A percentile compares a stretch with the other conserved stretches of the same genome.
Evolutionary conservation across 2,329 filamentous ascomycete genomes (phyloP).

Genomic region (Aspergillus fumigatus): DNA sequence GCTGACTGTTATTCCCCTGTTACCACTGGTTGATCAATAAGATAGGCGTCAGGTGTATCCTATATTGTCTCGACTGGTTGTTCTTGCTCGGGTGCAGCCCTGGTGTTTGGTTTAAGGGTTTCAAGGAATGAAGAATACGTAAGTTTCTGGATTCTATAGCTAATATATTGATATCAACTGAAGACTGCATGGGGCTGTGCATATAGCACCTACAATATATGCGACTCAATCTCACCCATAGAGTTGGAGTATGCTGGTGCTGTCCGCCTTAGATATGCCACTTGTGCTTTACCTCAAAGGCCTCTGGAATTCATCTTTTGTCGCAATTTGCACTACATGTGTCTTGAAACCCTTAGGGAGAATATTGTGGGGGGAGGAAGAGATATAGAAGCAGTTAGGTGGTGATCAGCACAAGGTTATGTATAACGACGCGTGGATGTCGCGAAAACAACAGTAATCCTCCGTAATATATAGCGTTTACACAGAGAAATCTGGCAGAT

Average conservation of each 20-base stretch:
- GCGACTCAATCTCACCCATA: neutral
- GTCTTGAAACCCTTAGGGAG: too few species aligned
- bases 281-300: neutral
- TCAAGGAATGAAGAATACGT: neutral
- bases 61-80: neutral
- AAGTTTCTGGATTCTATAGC: neutral
- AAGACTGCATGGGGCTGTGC: neutral
- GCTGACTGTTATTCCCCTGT: neutral
- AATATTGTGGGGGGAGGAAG: too few species aligned
- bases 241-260: neutral
- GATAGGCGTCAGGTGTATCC: neutral
- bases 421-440: neutral
- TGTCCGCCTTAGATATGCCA: neutral
- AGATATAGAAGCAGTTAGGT: neutral
- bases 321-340: neutral
- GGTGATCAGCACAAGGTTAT: neutral
- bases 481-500: neutral
- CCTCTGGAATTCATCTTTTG: neutral
- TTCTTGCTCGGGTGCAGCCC: neutral
- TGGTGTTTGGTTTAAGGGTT: neutral
- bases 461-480: neutral
- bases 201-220: neutral
- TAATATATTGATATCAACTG: neutral
- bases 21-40: neutral
- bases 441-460: neutral